Evolutionary conservation across 1,284 basidiomycete species (phyloP), one percentile per base, ranked within the genome.

Genomic region (Ganoderma meredithae): DNA sequence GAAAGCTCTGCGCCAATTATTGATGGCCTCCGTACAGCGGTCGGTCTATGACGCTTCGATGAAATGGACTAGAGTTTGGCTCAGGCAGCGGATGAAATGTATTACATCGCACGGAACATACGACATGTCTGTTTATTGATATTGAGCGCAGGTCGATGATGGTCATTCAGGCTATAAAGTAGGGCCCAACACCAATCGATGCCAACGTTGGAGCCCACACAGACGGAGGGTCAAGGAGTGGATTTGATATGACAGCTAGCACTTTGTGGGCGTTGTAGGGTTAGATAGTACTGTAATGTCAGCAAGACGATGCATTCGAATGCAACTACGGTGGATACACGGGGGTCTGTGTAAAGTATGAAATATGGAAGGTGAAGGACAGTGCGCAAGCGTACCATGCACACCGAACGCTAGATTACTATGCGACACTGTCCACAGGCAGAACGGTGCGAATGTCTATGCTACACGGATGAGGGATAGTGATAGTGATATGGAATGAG

Each of bases 11-110:
- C 8, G 22, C 19, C 43, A 13, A 33, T 8, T 27, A 55, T 44
- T 66, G 63, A 61, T 31, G 13, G 59, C 15, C 25, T 33, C 49
- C 12, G 6, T 61, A 19, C 60, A 73, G 72, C 49, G 72, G 72
- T 6, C 70, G 72, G 41, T 71, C 72, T 2, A 73, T 73, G 72
- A 68, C 64, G 44, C n/a, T 65, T 41, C 67, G 69, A 13, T 72
- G 64, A 70, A 39, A 40, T 17, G 44, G 31, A 31, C 31, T 31
- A 55, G 39, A 55, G 6, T 43, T 36, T 19, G 52, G 49, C 62
- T 17, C 49, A 49, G 36, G 65, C 47, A 63, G 31, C 36, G 27
- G 49, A 58, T 43, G 44, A 56, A 44, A 7, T 64, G 59, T 66
- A 64, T 43, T 64, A 61, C 62, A 63, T 61, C 66, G 39, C 68